A percentile compares a stretch with the other conserved stretches of the same genome.
Evolutionary conservation across 2,329 filamentous ascomycete genomes (phyloP).

Genomic region (Calonectria pauciramosa): DNA sequence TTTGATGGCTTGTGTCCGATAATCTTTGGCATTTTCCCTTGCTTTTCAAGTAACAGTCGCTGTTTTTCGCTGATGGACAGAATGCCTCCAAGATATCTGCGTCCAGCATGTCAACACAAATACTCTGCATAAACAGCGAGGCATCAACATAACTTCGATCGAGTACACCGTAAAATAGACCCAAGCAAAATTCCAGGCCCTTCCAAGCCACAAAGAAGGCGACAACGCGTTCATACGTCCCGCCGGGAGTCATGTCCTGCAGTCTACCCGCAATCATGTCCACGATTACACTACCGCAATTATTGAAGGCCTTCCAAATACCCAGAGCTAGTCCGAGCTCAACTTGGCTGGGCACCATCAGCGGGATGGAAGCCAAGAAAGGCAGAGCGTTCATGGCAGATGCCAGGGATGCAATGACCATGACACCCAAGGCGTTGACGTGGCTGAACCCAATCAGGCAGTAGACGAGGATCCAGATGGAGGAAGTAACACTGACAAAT

Average conservation of each 20-base stretch:
- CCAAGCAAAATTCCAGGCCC: conserved; percentile 45
- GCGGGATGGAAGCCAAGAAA: conserved; percentile 43
- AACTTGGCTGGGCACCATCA: conserved; percentile 39
- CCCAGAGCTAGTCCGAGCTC: conserved; percentile 44
- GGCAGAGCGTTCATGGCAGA: conserved; percentile 45
- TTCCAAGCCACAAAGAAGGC: conserved; percentile 44
- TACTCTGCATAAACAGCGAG: too few relatives aligned
- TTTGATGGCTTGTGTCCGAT: conserved; percentile 27
- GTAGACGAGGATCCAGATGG: conserved; percentile 37
- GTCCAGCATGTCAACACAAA: neutral
- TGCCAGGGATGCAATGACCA: conserved; percentile 45
- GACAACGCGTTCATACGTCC: conserved; percentile 43
- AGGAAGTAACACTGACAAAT: conserved; percentile 43
- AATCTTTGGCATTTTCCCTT: neutral
- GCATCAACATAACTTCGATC: conserved; percentile 15
- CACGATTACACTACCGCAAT: conserved; percentile 44
- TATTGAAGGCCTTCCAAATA: conserved; percentile 48
- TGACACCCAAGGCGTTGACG: conserved; percentile 38
- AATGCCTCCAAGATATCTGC: conserved; percentile 10
- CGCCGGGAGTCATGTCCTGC: conserved; percentile 43
- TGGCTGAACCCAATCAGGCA: conserved; percentile 41
- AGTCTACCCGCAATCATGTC: conserved; percentile 46
- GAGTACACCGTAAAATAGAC: conserved; percentile 41
- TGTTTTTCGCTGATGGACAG: conserved; percentile 12
- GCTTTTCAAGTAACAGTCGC: neutral